Evolutionary conservation across 2,329 filamentous ascomycete genomes (phyloP), one percentile per base, ranked within the genome.

Genomic region (Ilyonectria destructans): DNA sequence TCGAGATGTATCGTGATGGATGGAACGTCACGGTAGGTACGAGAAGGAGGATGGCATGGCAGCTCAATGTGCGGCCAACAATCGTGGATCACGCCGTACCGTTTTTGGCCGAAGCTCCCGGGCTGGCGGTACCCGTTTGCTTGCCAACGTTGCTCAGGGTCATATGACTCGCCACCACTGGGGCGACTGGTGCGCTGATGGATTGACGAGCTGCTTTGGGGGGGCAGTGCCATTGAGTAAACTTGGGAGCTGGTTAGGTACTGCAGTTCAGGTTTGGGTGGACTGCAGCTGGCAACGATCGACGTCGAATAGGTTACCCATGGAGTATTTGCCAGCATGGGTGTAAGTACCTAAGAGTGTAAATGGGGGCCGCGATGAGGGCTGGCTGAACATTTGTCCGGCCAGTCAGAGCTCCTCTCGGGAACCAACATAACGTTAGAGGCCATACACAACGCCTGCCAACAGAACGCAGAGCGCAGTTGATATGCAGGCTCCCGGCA

Each of bases 11-110:
- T 66, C 65, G 21, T 60, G 65, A 62, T 63, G 68, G 58, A 70
- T 70, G 68, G 65, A 70, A 70, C 68, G 68, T 70, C 68, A 69
- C 66, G 29, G 62, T 49, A 43, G 40, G 51, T 19, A 49, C 48
- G 37, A 21, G 10, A 49, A 40, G 7, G n/a, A 23, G 37, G 35
- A 40, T 62, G 63, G 54, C 46, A 52, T 48, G 40, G 29, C 33
- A 37, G 58, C 12, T 67, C 49, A 67, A 67, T 40, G 65, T 67
- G 35, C 48, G 48, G 58, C 62, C 40, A 26, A 29, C 33, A 19
- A 33, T 21, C 17, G 12, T 49, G 48, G 40, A 60, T 29, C 45
- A 60, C 29, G 37, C n/a, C 54, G 33, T 46, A 46, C 58, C 40
- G 49, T 13, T 19, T 26, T 40, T 21, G 58, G 48, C 64, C 58